Base-by-base conservation (phyloP, 2,329 filamentous ascomycete genomes). In the Alternaria triticina region DNA sequence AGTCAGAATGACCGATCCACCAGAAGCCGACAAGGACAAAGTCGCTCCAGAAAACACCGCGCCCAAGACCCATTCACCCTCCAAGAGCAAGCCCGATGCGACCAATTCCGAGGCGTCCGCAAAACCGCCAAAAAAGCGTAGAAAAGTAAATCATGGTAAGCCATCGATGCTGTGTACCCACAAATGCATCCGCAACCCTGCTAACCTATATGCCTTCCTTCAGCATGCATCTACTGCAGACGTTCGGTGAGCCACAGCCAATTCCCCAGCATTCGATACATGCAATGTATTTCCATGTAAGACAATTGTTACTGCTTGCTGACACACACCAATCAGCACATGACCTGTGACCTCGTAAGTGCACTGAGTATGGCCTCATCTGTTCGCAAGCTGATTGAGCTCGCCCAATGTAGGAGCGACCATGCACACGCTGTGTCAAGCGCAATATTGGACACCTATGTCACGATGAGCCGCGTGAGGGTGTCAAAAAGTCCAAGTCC, bases 381-480 rank as follows among this genome's bases (percentile, higher is more conserved):
- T 49, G 51, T 30, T 72, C 76, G 70, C 75, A 68, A 68, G 69
- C 79, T 81, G 69, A 81, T 77, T 44, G 44, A 49, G 51, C 74
- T 71, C 73, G 27, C 49, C 49, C 12, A 71, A 78, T 76, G 74
- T 81, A 96, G 93, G 93, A 97, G 85, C 91, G 96, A 79, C 96
- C 96, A 76, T 99, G 96, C 87, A 95, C 93, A 75, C 89, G 96
- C 83, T 99, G 96, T 85, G 93, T 98, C 83, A 99, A 98, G 84
- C 91, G 96, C 77, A 97, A 97, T 83, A 99, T 99, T 81, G 96
- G 95, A 75, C 96, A 99, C 82, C 87, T 99, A 70, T 99, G 96
- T 82, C 96, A 97, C 84, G 96, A 99, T 82, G 96, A 98, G 82
- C 95, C 94, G 71, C 90, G 95, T 81, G 95, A 99, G 77, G 70